These are phyloP conservation scores for Primulina eburnea DNA, from an alignment of 257 asterid genomes.

Conservation along the genomic window DNA sequence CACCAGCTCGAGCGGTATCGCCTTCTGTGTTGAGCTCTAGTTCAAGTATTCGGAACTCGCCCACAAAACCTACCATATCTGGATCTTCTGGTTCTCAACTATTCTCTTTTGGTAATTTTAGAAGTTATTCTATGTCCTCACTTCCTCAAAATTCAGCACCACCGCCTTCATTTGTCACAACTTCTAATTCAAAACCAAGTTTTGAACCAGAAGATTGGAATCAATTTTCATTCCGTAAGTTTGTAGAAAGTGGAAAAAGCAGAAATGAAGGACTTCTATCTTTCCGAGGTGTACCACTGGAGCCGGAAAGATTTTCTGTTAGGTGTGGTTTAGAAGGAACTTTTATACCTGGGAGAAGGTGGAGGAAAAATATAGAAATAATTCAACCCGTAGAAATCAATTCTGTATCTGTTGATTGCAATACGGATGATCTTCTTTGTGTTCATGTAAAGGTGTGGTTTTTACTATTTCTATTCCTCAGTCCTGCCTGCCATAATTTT, in stretches of 20 bases:
- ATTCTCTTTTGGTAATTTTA: slow-evolving; percentile 80
- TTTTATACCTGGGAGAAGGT: slow-evolving; percentile 88
- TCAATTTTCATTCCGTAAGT: slow-evolving; percentile 66
- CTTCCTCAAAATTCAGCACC: slow-evolving; percentile 68
- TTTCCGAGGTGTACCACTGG: slow-evolving; percentile 90
- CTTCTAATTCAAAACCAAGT: slow-evolving; percentile 49
- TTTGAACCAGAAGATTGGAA: slow-evolving; percentile 72
- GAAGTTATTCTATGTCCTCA: slow-evolving; percentile 98
- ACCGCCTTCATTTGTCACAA: slow-evolving; percentile 44
- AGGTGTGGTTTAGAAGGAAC: slow-evolving; percentile 97
- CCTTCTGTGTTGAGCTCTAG: slow-evolving; percentile 66
- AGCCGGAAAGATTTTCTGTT: slow-evolving; percentile 89
- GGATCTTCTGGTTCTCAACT: slow-evolving; percentile 82
- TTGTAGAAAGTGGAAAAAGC: slow-evolving; percentile 50
- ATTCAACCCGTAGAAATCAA: slow-evolving; percentile 85
- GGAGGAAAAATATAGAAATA: slow-evolving; percentile 92
- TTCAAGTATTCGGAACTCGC: slow-evolving; percentile 65
- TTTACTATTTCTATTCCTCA: neutral
- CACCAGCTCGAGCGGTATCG: slow-evolving; percentile 63
- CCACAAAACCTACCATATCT: slow-evolving; percentile 57
- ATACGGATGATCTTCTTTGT: slow-evolving; percentile 88
- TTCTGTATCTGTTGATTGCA: slow-evolving; percentile 82
- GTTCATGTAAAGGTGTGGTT: slow-evolving; percentile 75
- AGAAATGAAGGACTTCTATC: slow-evolving; percentile 70
- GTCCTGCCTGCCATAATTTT: slow-evolving; percentile 1